Conservation (phyloP, 2,329 filamentous ascomycete genomes). For the Penicillium sp. region DNA sequence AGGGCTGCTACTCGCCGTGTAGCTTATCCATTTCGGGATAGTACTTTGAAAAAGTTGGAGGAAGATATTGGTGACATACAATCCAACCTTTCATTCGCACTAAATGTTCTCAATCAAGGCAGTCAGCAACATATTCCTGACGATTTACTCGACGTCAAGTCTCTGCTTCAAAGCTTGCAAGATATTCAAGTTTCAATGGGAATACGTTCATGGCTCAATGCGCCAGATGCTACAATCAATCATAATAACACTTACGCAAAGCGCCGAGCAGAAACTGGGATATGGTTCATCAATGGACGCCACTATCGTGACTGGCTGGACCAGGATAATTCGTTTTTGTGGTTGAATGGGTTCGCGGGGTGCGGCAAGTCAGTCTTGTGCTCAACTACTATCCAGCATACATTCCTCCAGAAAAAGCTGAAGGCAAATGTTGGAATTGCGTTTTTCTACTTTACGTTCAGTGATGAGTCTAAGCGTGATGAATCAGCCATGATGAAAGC, state of each 20-base stretch:
- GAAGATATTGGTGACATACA: slow-evolving; percentile 41
- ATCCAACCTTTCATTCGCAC: slow-evolving; percentile 34
- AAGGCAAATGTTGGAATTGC: slow-evolving; percentile 21
- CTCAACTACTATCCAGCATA: slow-evolving; percentile 33
- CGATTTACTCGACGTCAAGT: slow-evolving; percentile 6
- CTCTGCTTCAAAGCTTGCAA: slow-evolving; percentile 7
- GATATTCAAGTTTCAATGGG: slow-evolving; percentile 26
- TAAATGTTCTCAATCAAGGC: slow-evolving; percentile 34
- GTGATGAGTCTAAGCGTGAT: slow-evolving; percentile 31
- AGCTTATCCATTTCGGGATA: slow-evolving; percentile 36
- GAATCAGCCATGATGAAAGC: slow-evolving; percentile 28
- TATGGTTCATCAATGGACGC: slow-evolving; percentile 32
- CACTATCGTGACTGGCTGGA: slow-evolving; percentile 30
- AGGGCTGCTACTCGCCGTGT: slow-evolving; percentile 19
- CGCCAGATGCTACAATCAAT: slow-evolving; percentile 42
- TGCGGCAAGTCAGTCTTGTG: slow-evolving; percentile 39
- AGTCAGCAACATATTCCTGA: slow-evolving; percentile 6
- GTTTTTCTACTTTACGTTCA: slow-evolving; percentile 27
- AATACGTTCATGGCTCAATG: slow-evolving; percentile 39
- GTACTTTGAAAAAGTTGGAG: slow-evolving; percentile 45
- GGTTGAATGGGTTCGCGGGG: slow-evolving; percentile 36
- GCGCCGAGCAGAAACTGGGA: slow-evolving; percentile 37
- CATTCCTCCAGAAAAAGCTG: slow-evolving; percentile 16
- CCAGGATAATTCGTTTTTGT: slow-evolving; percentile 31
- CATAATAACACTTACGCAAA: slow-evolving; percentile 39